Conservation (phyloP, 306 rosid species). For the Luffa acutangula region DNA sequence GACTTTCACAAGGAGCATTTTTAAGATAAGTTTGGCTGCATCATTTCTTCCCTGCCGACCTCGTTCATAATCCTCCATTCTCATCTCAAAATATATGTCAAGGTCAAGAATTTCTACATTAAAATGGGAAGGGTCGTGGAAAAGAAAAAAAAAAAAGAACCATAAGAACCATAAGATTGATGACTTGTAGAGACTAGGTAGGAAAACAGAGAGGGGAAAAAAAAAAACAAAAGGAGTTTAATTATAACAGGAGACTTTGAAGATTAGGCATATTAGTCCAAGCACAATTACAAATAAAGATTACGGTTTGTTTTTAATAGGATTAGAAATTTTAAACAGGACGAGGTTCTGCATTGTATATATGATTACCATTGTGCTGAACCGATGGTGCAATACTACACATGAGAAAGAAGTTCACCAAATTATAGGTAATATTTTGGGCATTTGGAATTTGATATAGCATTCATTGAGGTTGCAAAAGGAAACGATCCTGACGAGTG, state of each 20-base stretch:
- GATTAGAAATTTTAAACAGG: background rate
- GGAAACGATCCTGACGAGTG: background rate
- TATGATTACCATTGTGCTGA: conserved; percentile 6
- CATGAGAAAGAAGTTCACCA: background rate
- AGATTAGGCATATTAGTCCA: background rate
- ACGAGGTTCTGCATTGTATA: background rate
- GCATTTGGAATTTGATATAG: background rate
- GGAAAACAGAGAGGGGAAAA: background rate
- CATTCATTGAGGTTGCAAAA: background rate
- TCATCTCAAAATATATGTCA: background rate
- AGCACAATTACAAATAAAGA: background rate
- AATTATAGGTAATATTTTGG: conserved; percentile 1
- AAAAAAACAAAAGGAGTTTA: background rate
- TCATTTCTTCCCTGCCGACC: background rate
- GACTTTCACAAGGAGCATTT: conserved; percentile 98
- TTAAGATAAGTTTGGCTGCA: conserved; percentile 20
- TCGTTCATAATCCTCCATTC: background rate
- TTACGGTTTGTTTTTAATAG: background rate
- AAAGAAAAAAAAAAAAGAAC: background rate
- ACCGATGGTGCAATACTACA: background rate
- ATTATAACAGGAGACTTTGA: background rate
- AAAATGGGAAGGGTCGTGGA: background rate
- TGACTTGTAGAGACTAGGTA: background rate
- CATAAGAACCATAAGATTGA: background rate
- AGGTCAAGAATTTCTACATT: background rate